Conservation (phyloP, 2,329 filamentous ascomycete species). For the Acarospora socialis region DNA sequence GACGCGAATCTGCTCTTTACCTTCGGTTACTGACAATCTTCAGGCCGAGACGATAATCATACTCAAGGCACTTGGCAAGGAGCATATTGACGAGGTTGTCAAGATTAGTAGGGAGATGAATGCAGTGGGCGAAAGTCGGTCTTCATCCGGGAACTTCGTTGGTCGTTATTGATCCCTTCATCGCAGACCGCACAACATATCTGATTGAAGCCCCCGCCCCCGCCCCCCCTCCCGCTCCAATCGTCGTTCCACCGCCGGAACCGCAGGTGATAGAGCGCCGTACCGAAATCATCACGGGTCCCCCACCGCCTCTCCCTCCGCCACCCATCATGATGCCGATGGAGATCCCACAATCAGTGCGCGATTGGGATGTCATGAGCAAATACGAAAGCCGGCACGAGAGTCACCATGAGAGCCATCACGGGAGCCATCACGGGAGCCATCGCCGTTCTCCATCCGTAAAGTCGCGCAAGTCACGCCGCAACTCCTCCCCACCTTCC, state of each 20-base stretch:
- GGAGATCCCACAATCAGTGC: conserved; percentile 21
- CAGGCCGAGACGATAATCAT: conserved; percentile 72
- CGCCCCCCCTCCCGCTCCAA: too few species aligned
- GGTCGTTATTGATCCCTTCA: conserved; percentile 2
- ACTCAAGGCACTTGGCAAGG: conserved; percentile 69
- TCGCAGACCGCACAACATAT: conserved; percentile 16
- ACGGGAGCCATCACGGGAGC: too few species aligned
- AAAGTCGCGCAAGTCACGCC: conserved; percentile 4
- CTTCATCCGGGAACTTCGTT: conserved; percentile 1
- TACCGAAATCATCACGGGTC: conserved; percentile 13
- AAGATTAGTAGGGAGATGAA: conserved; percentile 57
- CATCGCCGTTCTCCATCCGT: too few species aligned
- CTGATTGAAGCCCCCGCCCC: conserved; percentile 20
- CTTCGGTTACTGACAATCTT: conserved; percentile 21
- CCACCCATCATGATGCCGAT: too few species aligned
- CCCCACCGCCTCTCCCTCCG: conserved; percentile 15
- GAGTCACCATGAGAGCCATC: too few species aligned
- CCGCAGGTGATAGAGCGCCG: conserved; percentile 27
- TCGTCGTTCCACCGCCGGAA: too few species aligned
- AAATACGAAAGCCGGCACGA: conserved; percentile 10
- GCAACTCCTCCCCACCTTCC: conserved; percentile 19
- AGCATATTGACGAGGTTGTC: conserved; percentile 84
- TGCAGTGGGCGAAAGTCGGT: conserved; percentile 20
- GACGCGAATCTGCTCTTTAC: not conserved
- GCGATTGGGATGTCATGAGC: conserved; percentile 20